These are phyloP conservation scores for Elongisporangium anandrum DNA, from an alignment of 352 stramenopile genomes.

Conservation along the genomic window DNA sequence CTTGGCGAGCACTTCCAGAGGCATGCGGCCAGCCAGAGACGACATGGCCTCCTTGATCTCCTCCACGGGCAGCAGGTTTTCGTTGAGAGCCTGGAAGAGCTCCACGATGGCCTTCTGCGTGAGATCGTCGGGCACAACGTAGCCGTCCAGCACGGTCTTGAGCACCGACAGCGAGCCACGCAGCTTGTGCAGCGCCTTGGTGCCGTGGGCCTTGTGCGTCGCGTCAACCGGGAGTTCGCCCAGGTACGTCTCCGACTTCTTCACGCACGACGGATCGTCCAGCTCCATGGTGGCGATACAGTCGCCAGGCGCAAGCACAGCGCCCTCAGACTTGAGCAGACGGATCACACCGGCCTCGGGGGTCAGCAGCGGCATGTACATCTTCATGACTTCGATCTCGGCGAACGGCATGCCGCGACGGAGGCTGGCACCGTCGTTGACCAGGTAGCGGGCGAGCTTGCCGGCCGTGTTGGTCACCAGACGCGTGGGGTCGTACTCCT, in stretches of 20 bases:
- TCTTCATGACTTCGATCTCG: slow-evolving; percentile 99
- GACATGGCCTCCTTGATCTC: slow-evolving; percentile 98
- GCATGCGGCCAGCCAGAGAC: slow-evolving; percentile 95
- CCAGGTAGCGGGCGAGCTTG: slow-evolving; percentile 99
- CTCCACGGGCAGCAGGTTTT: slow-evolving; percentile 80
- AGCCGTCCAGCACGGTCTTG: slow-evolving; percentile 94
- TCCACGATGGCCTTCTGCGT: slow-evolving; percentile 85
- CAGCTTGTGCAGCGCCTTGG: slow-evolving; percentile 65
- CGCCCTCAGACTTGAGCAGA: slow-evolving; percentile 95
- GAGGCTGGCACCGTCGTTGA: slow-evolving; percentile 92
- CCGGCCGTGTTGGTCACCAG: slow-evolving; percentile 97
- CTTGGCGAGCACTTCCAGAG: slow-evolving; percentile 87
- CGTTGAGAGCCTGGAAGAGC: slow-evolving; percentile 65
- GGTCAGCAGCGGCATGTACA: slow-evolving; percentile 99
- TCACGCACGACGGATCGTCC: slow-evolving; percentile 97
- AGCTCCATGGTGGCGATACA: slow-evolving; percentile 97
- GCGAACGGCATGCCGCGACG: slow-evolving; percentile 84
- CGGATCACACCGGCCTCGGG: slow-evolving; percentile 95
- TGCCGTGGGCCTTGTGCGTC: slow-evolving; percentile 24
- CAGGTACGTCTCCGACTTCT: slow-evolving; percentile 90
- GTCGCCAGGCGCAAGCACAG: slow-evolving; percentile 94
- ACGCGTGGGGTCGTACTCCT: slow-evolving; percentile 98
- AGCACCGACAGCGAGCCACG: slow-evolving; percentile 80
- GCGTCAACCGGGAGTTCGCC: slow-evolving; percentile 55
- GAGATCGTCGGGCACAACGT: slow-evolving; percentile 81